Evolutionary conservation across 768 basidiomycete genomes (phyloP), one percentile per base, ranked within the genome.

Genomic region (Kwoniella botswanensis): DNA sequence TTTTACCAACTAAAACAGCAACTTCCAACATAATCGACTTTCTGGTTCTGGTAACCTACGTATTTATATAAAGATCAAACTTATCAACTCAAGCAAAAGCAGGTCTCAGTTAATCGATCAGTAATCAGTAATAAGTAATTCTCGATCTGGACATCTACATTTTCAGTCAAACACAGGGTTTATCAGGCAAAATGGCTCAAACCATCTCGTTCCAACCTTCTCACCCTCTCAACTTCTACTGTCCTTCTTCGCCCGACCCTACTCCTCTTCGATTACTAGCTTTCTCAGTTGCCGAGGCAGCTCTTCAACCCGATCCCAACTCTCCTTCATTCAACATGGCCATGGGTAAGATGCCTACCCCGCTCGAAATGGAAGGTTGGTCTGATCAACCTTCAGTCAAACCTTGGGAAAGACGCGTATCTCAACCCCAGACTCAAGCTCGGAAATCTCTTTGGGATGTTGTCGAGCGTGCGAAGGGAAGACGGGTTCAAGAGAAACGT

Each of bases 241-340:
- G 74, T 18, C 78, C 78, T 29, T 68, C 67, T 22, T 80, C 79
- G 50, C 79, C 79, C 18, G 77, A 80, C 41, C 79, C 76, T 4
- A 80, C 79, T 9, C 79, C 74, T 4, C 77, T 80, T 35, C 67
- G 79, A 18, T 59, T 77, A 22, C 69, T 80, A 15, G 79, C 79
- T 1, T 78, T 76, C 68, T 77, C 75, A 4, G 79, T 80, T 1
- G 79, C 79, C 13, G 79, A 80, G 58, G 77, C 79, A 22, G 77
- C 77, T 12, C 76, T 80, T n/a, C 72, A 78, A 55, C 67, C 75
- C 17, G 77, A 80, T 58, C 79, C 79, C 52, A 78, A 78, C 65
- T 78, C 77, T 6, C 79, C 79, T 44, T 72, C 73, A 7, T 73
- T 79, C 73, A 24, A 41, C 42, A 46, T 63, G 43, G 42, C 43